These are phyloP conservation scores for Taphrina pruni DNA, from an alignment of 1,139 yeast genomes.

Conservation along the genomic window DNA sequence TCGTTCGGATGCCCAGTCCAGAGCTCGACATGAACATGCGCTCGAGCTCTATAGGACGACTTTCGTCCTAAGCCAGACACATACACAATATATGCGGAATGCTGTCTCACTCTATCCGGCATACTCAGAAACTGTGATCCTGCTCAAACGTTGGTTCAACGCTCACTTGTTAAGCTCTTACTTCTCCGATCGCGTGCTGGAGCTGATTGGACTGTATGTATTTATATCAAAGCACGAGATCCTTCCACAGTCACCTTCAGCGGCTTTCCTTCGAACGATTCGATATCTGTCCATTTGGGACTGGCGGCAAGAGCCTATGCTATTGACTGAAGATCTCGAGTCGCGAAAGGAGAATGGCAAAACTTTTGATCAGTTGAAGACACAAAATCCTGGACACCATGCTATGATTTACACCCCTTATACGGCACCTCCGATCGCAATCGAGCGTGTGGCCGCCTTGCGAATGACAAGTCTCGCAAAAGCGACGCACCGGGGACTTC, in stretches of 20 bases:
- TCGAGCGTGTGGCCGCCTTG: conserved; percentile 73
- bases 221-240: conserved; percentile 64
- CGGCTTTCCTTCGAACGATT: conserved; percentile 79
- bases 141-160: conserved; percentile 88
- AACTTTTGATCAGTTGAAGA: conserved; percentile 53
- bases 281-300: conserved; percentile 83
- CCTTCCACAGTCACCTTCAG: conserved; percentile 76
- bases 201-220: conserved; percentile 78
- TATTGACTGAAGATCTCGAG: conserved; percentile 64
- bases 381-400: conserved; percentile 17
- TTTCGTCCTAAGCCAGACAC: conserved; percentile 75
- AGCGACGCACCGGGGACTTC: conserved; percentile 66
- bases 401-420: conserved; percentile 57
- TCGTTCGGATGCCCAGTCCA: conserved; percentile 17
- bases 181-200: conserved; percentile 77
- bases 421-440: conserved; percentile 81
- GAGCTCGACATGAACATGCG: conserved; percentile 43
- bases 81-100: conserved; percentile 75
- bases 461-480: conserved; percentile 87
- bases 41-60: conserved; percentile 55
- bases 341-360: background rate
- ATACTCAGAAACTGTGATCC: conserved; percentile 78
- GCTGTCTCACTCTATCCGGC: conserved; percentile 75
- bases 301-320: conserved; percentile 86
- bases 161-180: conserved; percentile 63